Evolutionary conservation across 2,329 filamentous ascomycete species (phyloP).

Genomic region (Calcarisporium arbuscula): DNA sequence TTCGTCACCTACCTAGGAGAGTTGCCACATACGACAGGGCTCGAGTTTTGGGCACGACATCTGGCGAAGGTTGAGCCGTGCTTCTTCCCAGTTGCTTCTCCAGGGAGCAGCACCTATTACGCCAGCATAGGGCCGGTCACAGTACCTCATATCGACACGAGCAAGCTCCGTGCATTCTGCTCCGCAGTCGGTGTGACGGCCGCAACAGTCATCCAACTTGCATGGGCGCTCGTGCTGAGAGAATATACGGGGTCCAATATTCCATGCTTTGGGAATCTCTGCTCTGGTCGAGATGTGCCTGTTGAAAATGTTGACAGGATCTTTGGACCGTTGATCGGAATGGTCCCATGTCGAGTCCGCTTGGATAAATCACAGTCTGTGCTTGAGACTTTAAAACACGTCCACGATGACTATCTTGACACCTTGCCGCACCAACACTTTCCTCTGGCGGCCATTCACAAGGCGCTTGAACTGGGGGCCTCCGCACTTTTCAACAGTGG

Average conservation of each 20-base stretch:
- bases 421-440: constrained; percentile 44
- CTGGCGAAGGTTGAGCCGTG: constrained; percentile 4
- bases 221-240: constrained; percentile 45
- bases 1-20: constrained; percentile 3
- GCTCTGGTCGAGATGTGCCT: constrained; percentile 14
- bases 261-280: constrained; percentile 39
- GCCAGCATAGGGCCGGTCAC: neutral
- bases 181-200: constrained; percentile 32
- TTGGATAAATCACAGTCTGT: constrained; percentile 13
- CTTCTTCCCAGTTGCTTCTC: constrained; percentile 1
- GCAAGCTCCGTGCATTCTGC: constrained; percentile 4
- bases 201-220: constrained; percentile 43
- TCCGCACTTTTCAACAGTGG: constrained; percentile 4
- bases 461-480: neutral
- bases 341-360: constrained; percentile 45
- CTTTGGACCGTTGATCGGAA: constrained; percentile 32
- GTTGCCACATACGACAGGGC: neutral
- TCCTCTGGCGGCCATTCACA: constrained; percentile 29
- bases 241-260: constrained; percentile 39
- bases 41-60: constrained; percentile 14
- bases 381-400: constrained; percentile 6
- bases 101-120: neutral
- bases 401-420: constrained; percentile 38
- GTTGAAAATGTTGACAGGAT: constrained; percentile 12
- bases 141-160: neutral